These are phyloP conservation scores for Dioscorea alata DNA, from an alignment of 106 monocot genomes.

Conservation along the genomic window DNA sequence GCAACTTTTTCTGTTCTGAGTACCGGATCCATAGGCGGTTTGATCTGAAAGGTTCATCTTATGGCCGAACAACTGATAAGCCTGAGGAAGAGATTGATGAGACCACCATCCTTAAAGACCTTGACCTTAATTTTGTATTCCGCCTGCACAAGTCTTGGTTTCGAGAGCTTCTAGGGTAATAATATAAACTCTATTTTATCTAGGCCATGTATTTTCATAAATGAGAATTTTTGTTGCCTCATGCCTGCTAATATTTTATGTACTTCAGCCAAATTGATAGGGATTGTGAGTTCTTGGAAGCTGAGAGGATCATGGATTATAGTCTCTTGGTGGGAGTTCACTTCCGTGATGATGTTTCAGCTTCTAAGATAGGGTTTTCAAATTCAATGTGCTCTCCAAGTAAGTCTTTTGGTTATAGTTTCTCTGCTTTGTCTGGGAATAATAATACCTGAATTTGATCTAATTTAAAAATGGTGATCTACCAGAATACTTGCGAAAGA, in stretches of 20 bases:
- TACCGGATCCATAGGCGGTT: conserved; percentile 79
- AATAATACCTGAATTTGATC: neutral
- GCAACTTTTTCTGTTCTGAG: conserved; percentile 86
- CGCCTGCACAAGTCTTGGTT: conserved; percentile 50
- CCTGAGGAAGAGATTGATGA: conserved; percentile 79
- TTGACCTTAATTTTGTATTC: conserved; percentile 85
- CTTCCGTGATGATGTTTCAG: conserved; percentile 43
- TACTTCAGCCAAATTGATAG: conserved; percentile 58
- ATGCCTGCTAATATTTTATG: conserved; percentile 2
- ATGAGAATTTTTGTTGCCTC: neutral
- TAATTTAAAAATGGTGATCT: conserved; percentile 1
- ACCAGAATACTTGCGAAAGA: conserved; percentile 10
- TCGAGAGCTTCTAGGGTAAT: conserved; percentile 54
- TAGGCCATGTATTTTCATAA: neutral
- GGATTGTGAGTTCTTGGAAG: conserved; percentile 83
- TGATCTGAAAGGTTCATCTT: conserved; percentile 87
- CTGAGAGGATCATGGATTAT: conserved; percentile 87
- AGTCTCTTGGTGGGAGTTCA: conserved; percentile 84
- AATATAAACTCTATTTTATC: neutral
- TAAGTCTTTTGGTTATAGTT: conserved; percentile 11
- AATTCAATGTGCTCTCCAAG: conserved; percentile 24
- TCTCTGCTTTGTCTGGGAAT: no score
- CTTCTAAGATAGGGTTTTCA: conserved; percentile 38
- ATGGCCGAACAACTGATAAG: conserved; percentile 76
- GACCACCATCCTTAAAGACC: conserved; percentile 82